Evolutionary conservation across 2,329 filamentous ascomycete genomes (phyloP).

Genomic region (Metarhizium rileyi): DNA sequence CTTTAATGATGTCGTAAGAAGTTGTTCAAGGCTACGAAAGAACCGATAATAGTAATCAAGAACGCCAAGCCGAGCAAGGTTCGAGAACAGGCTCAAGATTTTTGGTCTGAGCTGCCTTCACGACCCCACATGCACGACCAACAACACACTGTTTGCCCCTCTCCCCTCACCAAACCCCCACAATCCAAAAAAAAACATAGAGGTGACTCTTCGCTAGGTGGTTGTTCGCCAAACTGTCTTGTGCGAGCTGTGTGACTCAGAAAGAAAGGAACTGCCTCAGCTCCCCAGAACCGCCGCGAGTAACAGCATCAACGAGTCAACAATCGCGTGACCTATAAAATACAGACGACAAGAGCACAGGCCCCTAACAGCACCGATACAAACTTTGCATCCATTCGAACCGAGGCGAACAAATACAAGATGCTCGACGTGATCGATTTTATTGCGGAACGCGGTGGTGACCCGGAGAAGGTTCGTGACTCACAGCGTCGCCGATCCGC

Average conservation of each 20-base stretch:
- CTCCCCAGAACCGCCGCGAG: no score
- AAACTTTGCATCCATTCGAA: background rate
- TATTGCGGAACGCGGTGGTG: constrained; percentile 77
- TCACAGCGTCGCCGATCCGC: constrained; percentile 78
- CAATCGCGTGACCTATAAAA: background rate
- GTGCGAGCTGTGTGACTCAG: background rate
- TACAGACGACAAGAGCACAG: background rate
- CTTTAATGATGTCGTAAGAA: background rate
- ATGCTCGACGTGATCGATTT: constrained; percentile 76
- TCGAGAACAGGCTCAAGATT: background rate
- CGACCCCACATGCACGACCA: background rate
- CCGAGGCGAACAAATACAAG: constrained; percentile 9
- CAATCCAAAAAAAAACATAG: no score
- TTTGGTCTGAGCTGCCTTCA: background rate
- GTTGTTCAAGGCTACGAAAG: background rate
- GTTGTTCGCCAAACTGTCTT: background rate
- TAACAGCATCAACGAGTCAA: background rate
- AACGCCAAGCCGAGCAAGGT: background rate
- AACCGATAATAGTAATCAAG: background rate
- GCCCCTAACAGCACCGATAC: background rate
- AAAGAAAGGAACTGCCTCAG: background rate
- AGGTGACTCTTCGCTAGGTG: background rate
- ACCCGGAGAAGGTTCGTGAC: constrained; percentile 86
- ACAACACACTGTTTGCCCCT: background rate
- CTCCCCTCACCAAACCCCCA: background rate